These are phyloP conservation scores for Rostrohypoxylon terebratum DNA, from an alignment of 495 filamentous ascomycete genomes.

Conservation along the genomic window DNA sequence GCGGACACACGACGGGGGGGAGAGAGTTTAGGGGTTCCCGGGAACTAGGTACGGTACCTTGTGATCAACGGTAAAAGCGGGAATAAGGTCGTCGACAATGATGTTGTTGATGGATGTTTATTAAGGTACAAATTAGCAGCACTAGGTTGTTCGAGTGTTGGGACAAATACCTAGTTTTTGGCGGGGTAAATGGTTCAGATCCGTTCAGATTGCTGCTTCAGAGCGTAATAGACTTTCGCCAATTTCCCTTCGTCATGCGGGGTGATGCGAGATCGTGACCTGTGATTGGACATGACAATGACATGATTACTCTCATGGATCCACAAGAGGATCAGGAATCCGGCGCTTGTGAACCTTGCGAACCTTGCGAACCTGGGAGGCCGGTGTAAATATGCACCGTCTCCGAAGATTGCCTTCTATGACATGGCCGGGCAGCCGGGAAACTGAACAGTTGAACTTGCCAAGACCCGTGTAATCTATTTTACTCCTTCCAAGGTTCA, in stretches of 20 bases:
- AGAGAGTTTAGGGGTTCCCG: not conserved
- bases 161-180: conserved; percentile 33
- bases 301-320: conserved; percentile 23
- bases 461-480: not conserved
- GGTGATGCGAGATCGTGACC: conserved; percentile 19
- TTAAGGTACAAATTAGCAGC: not conserved
- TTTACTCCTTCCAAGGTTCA: not conserved
- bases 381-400: conserved; percentile 39
- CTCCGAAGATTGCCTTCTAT: conserved; percentile 21
- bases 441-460: not conserved
- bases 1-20: not conserved
- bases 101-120: conserved; percentile 6
- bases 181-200: conserved; percentile 30
- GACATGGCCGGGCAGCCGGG: not conserved
- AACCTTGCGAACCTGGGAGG: conserved; percentile 15
- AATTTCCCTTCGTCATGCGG: conserved; percentile 38
- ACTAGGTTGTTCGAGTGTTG: conserved; percentile 8
- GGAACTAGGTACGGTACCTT: conserved; percentile 4
- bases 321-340: conserved; percentile 9
- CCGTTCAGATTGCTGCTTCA: not conserved
- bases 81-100: not conserved
- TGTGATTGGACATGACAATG: conserved; percentile 31
- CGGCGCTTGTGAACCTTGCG: conserved; percentile 11
- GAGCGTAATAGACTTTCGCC: not conserved
- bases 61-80: not conserved